Evolutionary conservation across 2,329 filamentous ascomycete genomes (phyloP), one percentile per base, ranked within the genome.

Genomic region (Phaeosphaeria sp.): DNA sequence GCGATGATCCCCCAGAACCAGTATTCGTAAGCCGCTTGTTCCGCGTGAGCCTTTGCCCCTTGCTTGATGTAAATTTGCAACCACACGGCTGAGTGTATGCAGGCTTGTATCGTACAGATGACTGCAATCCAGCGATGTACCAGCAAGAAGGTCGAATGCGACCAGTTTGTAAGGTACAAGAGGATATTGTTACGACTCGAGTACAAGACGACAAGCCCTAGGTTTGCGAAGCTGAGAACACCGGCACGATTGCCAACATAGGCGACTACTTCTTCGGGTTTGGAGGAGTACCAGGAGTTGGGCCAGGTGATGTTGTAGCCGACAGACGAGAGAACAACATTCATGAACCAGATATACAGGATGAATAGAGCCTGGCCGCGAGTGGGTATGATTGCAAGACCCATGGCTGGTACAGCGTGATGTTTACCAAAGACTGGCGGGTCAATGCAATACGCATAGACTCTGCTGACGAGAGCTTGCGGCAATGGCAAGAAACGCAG

Each of bases 1-100:
- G 72, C 77, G 20, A 78, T 72, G 36, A 74, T 69, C 3, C 77
- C 78, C 78, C 77, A 80, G 33, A 68, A 60, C 76, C 74, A 78
- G 48, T 76, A 78, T 1, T 60, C 60, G 11, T 7, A 13, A 40
- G 60, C 51, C 24, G 62, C 62, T 22, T 55, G 45, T 44, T 73
- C 67, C 2, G 55, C 49, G 6, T 52, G 55, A 24, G 68, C 60
- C 2, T 50, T 59, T 13, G 30, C 30, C 4, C 67, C 67, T 13
- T 43, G 53, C 11, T 51, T 42, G 15, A 57, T 46, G 59, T 75
- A 74, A 13, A 66, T 48, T 2, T 62, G 40, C 2, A 72, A 55
- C 5, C 61, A 50, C 1, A 62, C 25, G 15, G 66, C 59, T 1
- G 61, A 62, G 51, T 74, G 71, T 2, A 72, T 18, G 20, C 69